Evolutionary conservation across 257 asterid genomes (phyloP), one percentile per base, ranked within the genome.

Genomic region (Jaltomata sinuosa): DNA sequence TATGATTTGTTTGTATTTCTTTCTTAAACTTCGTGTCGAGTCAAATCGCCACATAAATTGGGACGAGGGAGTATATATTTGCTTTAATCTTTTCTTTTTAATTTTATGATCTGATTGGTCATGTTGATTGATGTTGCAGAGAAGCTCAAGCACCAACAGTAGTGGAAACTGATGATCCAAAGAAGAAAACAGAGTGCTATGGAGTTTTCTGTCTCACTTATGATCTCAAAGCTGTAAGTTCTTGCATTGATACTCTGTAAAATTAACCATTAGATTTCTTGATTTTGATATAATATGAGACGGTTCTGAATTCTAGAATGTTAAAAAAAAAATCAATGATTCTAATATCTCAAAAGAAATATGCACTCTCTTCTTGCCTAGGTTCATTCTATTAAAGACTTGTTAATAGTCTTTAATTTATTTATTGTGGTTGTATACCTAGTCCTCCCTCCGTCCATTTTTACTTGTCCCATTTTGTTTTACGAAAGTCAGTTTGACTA

Each of bases 121-220:
- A 10, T 22, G n/a, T 34, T 80, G 22, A 64, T 32, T 74, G 82
- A 52, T 57, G 65, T 4, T 55, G 62, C 92, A 97, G 99, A 84
- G 95, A 96, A 92, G 93, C 86, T 74, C 85, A 93, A 88, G 94
- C 97, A 25, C 94, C 97, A 32, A 95, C 77, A 61, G 91, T 89
- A 79, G 89, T 91, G 90, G 92, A 92, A 79, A 84, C 83, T n/a
- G 95, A 89, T 79, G 98, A 92, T 22, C 72, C 84, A 34, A 93
- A 91, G 94, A 96, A 90, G 94, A 93, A 95, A 86, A 85, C 92
- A 0, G 99, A 95, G 0, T 97, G 99, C 87, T 97, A 84, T 86
- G 98, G 98, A 34, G 95, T 97, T 79, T 95, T 97, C 82, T 97
- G 99, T 81, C 98, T 97, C 86, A 97, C 99, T 88, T 95, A 97